These are phyloP conservation scores for Dionaea muscipula DNA, from an alignment of 179 eudicot genomes.

Conservation along the genomic window DNA sequence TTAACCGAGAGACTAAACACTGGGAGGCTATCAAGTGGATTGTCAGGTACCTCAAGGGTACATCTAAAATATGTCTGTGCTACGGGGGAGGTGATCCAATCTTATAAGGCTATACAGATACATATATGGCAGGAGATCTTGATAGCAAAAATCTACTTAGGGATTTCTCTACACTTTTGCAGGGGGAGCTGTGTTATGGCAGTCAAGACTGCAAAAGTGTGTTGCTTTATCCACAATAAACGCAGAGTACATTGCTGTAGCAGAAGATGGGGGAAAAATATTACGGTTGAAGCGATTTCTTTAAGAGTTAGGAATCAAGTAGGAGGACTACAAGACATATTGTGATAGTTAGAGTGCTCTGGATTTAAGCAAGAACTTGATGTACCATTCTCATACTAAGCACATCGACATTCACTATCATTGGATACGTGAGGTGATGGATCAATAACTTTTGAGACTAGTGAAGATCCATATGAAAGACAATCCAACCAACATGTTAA, in stretches of 20 bases:
- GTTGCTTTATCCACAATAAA: background rate
- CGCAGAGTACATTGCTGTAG: background rate
- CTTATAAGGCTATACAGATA: background rate
- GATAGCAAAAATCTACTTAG: background rate
- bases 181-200: no score
- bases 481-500: constrained; percentile 2
- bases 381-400: background rate
- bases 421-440: background rate
- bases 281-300: background rate
- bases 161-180: background rate
- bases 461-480: background rate
- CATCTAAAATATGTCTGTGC: background rate
- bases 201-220: background rate
- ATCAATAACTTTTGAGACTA: background rate
- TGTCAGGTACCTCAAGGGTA: background rate
- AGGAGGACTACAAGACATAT: background rate
- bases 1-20: background rate
- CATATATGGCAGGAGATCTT: background rate
- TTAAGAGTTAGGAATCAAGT: background rate
- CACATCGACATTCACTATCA: background rate
- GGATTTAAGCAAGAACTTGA: background rate
- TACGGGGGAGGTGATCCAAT: background rate
- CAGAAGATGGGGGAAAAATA: background rate
- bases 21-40: background rate
- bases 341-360: background rate